Evolutionary conservation across 805 yeast genomes (phyloP), one percentile per base, ranked within the genome.

Genomic region (Sungouiozyma ichnusensis): DNA sequence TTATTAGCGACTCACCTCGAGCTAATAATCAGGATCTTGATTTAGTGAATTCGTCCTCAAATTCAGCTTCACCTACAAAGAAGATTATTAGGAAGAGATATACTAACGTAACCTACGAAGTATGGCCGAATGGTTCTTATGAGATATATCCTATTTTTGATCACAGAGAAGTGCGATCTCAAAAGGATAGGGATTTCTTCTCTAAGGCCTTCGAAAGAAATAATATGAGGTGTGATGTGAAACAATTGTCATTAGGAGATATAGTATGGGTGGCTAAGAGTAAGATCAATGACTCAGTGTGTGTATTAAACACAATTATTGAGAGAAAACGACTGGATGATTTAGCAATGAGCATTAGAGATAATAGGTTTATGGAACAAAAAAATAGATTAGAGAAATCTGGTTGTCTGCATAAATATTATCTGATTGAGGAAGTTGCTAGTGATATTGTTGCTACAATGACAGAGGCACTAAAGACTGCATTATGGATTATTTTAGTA

Each of bases 271-370:
- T 87, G 2, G 98, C 96, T 0, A 71, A 72, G 43, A 73, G 86
- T 53, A 73, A 66, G 40, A 50, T 45, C 0, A 73, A 84, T 0
- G 70, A 73, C 1, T 71, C 72, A 41, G 79, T 79, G 42, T 85
- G 79, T 3, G 81, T 85, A 1, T 62, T 92, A 15, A 83, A 90
- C 57, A 79, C 76, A 47, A 81, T 92, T n/a, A 72, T 90, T 37
- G 99, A 92, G 64, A 69, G 99, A 33, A 92, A 92, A 62, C 66
- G 96, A 43, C 62, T 88, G 36, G 94, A 85, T 55, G 99, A 92
- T 67, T 71, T 92, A 52, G 82, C 82, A 0, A 55, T 69, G 29
- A 84, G 95, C 40, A 86, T 92, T 37, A 72, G 74, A 45, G 99
- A 92, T 62, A 95, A 95, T 2, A 65, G 99, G 39, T 87, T 82